A percentile compares a stretch with the other conserved stretches of the same genome.
These are phyloP conservation scores for Ophiocytium majus DNA, from an alignment of 352 stramenopile species.

Conservation along the genomic window DNA sequence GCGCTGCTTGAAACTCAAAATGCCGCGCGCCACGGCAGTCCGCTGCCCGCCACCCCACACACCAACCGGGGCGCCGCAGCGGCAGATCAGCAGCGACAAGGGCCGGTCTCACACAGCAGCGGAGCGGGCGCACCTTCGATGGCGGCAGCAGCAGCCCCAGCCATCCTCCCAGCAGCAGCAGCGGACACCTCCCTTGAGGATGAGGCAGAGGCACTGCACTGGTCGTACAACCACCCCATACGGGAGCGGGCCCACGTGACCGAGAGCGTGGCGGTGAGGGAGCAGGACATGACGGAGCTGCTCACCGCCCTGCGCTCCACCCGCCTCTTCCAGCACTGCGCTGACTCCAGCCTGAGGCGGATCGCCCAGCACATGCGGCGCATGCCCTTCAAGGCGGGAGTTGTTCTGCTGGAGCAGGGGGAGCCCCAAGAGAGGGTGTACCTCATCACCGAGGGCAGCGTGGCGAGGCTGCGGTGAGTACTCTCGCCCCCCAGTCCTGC, in stretches of 20 bases:
- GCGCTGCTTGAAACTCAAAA: no score
- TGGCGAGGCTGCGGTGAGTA: constrained; percentile 34
- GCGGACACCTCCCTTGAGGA: neutral
- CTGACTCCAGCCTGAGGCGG: constrained; percentile 35
- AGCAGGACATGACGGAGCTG: constrained; percentile 35
- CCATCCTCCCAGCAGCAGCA: neutral
- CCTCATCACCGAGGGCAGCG: constrained; percentile 48
- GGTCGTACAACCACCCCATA: neutral
- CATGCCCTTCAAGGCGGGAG: constrained; percentile 50
- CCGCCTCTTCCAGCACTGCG: constrained; percentile 48
- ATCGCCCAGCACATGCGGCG: constrained; percentile 40
- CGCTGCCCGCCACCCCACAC: no score
- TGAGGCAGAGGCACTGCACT: neutral
- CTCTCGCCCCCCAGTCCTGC: neutral
- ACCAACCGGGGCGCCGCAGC: no score
- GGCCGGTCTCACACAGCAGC: no score
- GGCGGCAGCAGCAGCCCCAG: neutral
- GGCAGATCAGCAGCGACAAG: no score
- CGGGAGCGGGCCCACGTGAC: neutral
- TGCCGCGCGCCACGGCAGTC: no score
- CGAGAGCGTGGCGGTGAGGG: constrained; percentile 5
- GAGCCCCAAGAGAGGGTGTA: constrained; percentile 45
- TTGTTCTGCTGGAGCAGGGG: constrained; percentile 52
- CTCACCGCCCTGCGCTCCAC: constrained; percentile 20
- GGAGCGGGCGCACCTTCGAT: no score